Percentiles rank a stretch among this genome's conserved stretches.
These are phyloP conservation scores for Colletotrichum spaethianum DNA, from an alignment of 2,329 filamentous ascomycete genomes.

Conservation along the genomic window DNA sequence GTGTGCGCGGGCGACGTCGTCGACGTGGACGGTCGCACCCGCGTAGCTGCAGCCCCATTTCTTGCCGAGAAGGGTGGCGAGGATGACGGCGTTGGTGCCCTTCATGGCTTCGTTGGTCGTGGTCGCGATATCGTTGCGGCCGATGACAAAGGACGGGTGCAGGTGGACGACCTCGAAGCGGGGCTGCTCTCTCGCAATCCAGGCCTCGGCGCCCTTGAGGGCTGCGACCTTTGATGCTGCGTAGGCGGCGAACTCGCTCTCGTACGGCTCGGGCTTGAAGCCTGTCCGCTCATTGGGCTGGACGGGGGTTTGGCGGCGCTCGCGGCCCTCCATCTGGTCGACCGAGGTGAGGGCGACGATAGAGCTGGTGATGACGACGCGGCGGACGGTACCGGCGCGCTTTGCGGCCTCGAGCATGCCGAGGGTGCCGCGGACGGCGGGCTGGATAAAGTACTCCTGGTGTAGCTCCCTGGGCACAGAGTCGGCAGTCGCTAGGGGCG, in stretches of 20 bases:
- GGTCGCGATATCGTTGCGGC: conserved; percentile 52
- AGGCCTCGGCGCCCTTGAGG: conserved; percentile 51
- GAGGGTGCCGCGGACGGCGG: conserved; percentile 67
- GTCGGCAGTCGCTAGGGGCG: conserved; percentile 53
- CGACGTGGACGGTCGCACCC: conserved; percentile 53
- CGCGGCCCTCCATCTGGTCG: conserved; percentile 34
- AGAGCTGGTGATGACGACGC: conserved; percentile 65
- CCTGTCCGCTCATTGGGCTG: conserved; percentile 22
- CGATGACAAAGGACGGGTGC: conserved; percentile 54
- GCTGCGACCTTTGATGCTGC: conserved; percentile 53
- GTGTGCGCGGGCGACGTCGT: conserved; percentile 56
- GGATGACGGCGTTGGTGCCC: conserved; percentile 53
- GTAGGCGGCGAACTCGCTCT: conserved; percentile 52
- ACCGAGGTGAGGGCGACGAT: conserved; percentile 54
- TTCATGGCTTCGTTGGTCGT: conserved; percentile 47
- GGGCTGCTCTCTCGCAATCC: conserved; percentile 50
- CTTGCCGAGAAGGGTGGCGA: conserved; percentile 52
- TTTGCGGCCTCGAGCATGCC: conserved; percentile 65
- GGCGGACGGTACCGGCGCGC: conserved; percentile 51
- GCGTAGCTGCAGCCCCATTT: conserved; percentile 43
- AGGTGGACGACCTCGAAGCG: conserved; percentile 54
- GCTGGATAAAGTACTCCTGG: conserved; percentile 65
- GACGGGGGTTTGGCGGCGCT: conserved; percentile 4
- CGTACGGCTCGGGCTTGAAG: conserved; percentile 37
- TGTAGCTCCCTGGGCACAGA: conserved; percentile 73